A percentile compares a stretch with the other conserved stretches of the same genome.
Evolutionary conservation across 2,329 filamentous ascomycete genomes (phyloP).

Genomic region (Cercospora sojina): DNA sequence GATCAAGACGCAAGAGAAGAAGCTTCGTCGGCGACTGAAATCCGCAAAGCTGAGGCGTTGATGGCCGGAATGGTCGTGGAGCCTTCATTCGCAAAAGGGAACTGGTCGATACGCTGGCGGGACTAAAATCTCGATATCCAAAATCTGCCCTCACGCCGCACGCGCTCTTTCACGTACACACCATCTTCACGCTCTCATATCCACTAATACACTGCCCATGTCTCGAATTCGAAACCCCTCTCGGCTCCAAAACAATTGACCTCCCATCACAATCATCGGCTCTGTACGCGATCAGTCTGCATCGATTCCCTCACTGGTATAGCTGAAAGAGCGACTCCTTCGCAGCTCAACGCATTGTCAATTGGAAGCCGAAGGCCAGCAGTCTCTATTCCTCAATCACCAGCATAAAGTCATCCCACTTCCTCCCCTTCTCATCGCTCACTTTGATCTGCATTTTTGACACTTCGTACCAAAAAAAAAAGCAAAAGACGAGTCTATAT

Average conservation of each 20-base stretch:
- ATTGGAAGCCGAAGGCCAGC: not conserved
- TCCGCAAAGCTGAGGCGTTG: conserved; percentile 57
- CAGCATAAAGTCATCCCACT: not conserved
- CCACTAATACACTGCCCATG: not conserved
- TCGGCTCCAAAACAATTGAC: not conserved
- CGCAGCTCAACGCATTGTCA: not conserved
- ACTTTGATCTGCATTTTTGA: not conserved
- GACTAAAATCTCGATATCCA: conserved; percentile 36
- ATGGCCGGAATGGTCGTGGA: conserved; percentile 61
- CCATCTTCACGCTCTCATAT: not conserved
- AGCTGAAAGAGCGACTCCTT: not conserved
- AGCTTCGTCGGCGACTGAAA: conserved; percentile 24
- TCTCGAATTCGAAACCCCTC: not conserved
- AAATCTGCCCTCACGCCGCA: not conserved
- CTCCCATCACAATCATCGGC: not conserved
- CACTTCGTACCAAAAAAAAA: not conserved
- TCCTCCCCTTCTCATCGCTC: not conserved
- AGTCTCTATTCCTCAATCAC: not conserved
- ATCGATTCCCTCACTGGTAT: not conserved
- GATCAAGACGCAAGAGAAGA: conserved; percentile 23
- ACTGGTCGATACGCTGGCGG: conserved; percentile 60
- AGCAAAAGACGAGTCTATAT: not conserved
- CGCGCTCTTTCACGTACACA: not conserved
- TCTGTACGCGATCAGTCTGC: not conserved
- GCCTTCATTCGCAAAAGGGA: conserved; percentile 60